Percentiles rank a stretch among this genome's conserved stretches.
These are phyloP conservation scores for Epichloe sp. DNA, from an alignment of 2,329 filamentous ascomycete genomes.

Conservation along the genomic window DNA sequence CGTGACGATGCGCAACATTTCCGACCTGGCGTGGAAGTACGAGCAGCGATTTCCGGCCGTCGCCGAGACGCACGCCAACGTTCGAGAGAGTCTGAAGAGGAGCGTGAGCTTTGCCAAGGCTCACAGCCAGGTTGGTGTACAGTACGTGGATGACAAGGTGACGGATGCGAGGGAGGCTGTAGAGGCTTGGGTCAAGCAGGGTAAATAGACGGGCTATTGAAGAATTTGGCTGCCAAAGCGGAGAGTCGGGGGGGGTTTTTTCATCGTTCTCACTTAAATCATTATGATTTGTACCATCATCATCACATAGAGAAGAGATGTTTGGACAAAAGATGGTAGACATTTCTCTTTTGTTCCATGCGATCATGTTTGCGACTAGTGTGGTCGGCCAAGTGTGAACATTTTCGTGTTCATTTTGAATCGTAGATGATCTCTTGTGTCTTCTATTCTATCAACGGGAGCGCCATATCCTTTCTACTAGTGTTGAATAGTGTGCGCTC, in stretches of 20 bases:
- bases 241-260: not conserved
- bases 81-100: slow-evolving; percentile 55
- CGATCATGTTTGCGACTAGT: not conserved
- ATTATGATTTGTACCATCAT: slow-evolving; percentile 22
- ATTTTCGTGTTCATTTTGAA: not conserved
- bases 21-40: slow-evolving; percentile 78
- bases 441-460: not conserved
- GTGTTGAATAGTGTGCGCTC: not conserved
- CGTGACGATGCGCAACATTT: slow-evolving; percentile 79
- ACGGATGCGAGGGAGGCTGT: slow-evolving; percentile 60
- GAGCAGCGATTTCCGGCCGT: slow-evolving; percentile 79
- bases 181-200: slow-evolving; percentile 86
- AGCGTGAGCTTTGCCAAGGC: slow-evolving; percentile 62
- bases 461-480: not conserved
- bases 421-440: not conserved
- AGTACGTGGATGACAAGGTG: slow-evolving; percentile 71
- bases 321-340: not conserved
- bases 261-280: not conserved
- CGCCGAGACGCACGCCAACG: slow-evolving; percentile 64
- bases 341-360: not conserved
- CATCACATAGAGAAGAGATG: slow-evolving; percentile 19
- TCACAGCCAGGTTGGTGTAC: slow-evolving; percentile 56
- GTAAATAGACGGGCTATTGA: slow-evolving; percentile 41
- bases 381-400: not conserved
- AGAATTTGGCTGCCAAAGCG: slow-evolving; percentile 3